These are phyloP conservation scores for Apocynum venetum DNA, from an alignment of 257 asterid genomes.

Conservation along the genomic window DNA sequence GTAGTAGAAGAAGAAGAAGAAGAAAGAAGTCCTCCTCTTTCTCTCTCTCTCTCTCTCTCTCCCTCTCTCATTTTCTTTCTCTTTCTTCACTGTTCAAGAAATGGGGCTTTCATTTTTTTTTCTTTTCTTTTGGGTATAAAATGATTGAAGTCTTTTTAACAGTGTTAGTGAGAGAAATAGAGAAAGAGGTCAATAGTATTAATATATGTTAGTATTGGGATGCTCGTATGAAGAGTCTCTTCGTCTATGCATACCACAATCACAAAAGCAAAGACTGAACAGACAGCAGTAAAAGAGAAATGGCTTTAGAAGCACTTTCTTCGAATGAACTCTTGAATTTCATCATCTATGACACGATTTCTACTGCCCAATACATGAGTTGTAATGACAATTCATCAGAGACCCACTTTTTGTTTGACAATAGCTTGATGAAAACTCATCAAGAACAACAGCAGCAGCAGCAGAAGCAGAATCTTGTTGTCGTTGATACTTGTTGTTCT, in stretches of 20 bases:
- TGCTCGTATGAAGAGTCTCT: constrained; percentile 29
- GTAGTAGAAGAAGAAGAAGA: constrained; percentile 1
- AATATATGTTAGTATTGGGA: constrained; percentile 24
- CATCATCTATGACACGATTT: constrained; percentile 59
- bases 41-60: not conserved
- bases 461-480: not conserved
- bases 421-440: not conserved
- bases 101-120: constrained; percentile 16
- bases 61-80: constrained; percentile 6
- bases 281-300: constrained; percentile 12
- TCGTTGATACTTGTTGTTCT: not conserved
- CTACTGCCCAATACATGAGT: constrained; percentile 30
- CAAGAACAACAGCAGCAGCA: not conserved
- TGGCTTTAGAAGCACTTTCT: constrained; percentile 87
- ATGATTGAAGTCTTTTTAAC: constrained; percentile 53
- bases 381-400: constrained; percentile 30
- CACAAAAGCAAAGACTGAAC: constrained; percentile 19
- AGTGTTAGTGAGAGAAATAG: not conserved
- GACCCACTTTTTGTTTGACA: constrained; percentile 3
- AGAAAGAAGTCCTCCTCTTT: not conserved
- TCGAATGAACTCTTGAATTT: constrained; percentile 63
- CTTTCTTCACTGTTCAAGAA: constrained; percentile 19
- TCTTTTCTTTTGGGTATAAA: constrained; percentile 31
- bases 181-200: constrained; percentile 37
- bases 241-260: constrained; percentile 26